Conservation (phyloP, 805 yeast species). For the Kazachstania bromeliacearum region DNA sequence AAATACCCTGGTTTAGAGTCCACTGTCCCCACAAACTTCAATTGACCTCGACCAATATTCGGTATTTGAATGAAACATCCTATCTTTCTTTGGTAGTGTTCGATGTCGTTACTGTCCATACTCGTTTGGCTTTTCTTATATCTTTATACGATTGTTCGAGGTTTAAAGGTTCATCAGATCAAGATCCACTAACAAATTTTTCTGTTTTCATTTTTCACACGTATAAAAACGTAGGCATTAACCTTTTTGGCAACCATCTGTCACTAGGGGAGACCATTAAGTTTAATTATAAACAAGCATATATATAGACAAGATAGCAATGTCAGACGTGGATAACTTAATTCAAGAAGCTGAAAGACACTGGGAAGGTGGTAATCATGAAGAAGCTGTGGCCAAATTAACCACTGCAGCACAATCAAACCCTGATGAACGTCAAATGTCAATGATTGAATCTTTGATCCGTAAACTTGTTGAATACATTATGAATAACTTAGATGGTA, state of each 20-base stretch:
- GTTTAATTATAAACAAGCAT: too few species aligned
- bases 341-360: slow-evolving; percentile 18
- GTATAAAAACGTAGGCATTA: too few species aligned
- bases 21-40: slow-evolving; percentile 65
- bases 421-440: slow-evolving; percentile 17
- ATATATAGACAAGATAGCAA: not conserved
- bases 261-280: too few species aligned
- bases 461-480: slow-evolving; percentile 14
- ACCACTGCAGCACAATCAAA: slow-evolving; percentile 21
- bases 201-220: too few species aligned
- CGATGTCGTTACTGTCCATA: slow-evolving; percentile 7
- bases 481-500: slow-evolving; percentile 7
- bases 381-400: slow-evolving; percentile 21
- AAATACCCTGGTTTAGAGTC: slow-evolving; percentile 63
- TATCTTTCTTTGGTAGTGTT: slow-evolving; percentile 18
- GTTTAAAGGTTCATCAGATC: too few species aligned
- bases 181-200: too few species aligned
- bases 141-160: too few species aligned
- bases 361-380: slow-evolving; percentile 18
- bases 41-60: slow-evolving; percentile 57
- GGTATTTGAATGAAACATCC: slow-evolving; percentile 42
- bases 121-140: too few species aligned
- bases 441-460: slow-evolving; percentile 19
- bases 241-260: too few species aligned
- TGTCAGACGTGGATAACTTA: slow-evolving; percentile 11